Conservation (phyloP, 495 filamentous ascomycete species). For the Symbiotaphrina buchneri region DNA sequence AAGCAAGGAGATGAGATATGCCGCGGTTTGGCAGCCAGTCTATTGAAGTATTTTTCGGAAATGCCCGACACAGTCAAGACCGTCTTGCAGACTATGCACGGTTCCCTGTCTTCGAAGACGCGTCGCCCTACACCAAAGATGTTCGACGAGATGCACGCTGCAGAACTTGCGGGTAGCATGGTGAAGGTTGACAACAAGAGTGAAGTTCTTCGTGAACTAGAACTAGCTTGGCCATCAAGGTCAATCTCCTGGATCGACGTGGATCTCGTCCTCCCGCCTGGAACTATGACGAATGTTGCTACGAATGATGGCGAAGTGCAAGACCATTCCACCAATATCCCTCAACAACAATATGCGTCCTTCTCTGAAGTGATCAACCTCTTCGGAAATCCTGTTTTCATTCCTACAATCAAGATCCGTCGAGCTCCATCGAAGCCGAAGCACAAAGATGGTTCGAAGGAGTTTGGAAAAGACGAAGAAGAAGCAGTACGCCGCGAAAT, state of each 20-base stretch:
- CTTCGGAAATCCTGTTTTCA: slow-evolving; percentile 61
- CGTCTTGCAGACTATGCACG: no score
- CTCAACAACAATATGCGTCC: slow-evolving; percentile 41
- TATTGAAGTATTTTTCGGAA: slow-evolving; percentile 84
- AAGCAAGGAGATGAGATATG: slow-evolving; percentile 83
- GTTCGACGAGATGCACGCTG: slow-evolving; percentile 85
- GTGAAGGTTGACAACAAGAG: slow-evolving; percentile 47
- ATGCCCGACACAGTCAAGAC: slow-evolving; percentile 55
- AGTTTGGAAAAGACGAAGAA: slow-evolving; percentile 62
- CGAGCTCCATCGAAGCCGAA: slow-evolving; percentile 74
- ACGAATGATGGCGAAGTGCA: slow-evolving; percentile 22
- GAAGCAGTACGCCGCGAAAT: slow-evolving; percentile 68
- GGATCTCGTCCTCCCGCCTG: slow-evolving; percentile 64
- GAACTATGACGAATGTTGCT: slow-evolving; percentile 32
- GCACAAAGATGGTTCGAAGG: slow-evolving; percentile 44
- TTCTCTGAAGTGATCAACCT: slow-evolving; percentile 50
- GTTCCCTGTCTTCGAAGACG: no score
- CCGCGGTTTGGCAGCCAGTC: slow-evolving; percentile 71
- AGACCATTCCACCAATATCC: slow-evolving; percentile 18
- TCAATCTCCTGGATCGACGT: slow-evolving; percentile 66
- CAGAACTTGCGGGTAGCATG: slow-evolving; percentile 68
- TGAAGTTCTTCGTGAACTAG: slow-evolving; percentile 48
- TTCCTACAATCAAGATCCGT: slow-evolving; percentile 71
- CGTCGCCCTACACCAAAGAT: slow-evolving; percentile 37
- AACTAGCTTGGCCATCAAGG: slow-evolving; percentile 50